Evolutionary conservation across 208 protist species (phyloP).

Genomic region (Trypanosoma conorhini): DNA sequence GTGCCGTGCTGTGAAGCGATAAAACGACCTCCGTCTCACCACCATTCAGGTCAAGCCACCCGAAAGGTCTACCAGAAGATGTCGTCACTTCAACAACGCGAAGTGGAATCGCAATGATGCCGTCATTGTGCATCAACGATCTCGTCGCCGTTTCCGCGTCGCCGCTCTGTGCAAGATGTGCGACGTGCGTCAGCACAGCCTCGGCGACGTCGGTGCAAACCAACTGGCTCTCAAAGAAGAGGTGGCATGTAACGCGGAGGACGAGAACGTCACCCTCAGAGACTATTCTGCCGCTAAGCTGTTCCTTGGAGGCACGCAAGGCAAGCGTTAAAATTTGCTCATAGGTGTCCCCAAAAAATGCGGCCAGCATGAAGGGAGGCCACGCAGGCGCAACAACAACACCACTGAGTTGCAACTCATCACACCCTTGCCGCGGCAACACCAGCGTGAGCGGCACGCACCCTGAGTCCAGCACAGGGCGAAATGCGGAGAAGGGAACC

Average conservation of each 20-base stretch:
- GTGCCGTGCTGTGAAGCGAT: conserved; percentile 32
- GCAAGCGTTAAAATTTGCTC: conserved; percentile 41
- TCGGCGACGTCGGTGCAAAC: conserved; percentile 8
- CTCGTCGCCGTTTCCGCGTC: not conserved
- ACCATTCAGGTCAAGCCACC: conserved; percentile 10
- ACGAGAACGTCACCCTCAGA: conserved; percentile 58
- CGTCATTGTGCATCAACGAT: conserved; percentile 1
- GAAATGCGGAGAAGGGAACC: conserved; percentile 23
- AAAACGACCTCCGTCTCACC: conserved; percentile 34
- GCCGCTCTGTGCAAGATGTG: conserved; percentile 17
- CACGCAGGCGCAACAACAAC: conserved; percentile 39
- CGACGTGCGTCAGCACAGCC: conserved; percentile 25
- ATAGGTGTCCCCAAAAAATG: conserved; percentile 58
- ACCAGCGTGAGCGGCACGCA: not conserved
- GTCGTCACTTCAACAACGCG: conserved; percentile 40
- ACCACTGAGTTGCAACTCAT: conserved; percentile 22
- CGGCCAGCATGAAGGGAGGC: conserved; percentile 47
- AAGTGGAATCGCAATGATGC: conserved; percentile 36
- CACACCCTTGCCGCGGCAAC: not conserved
- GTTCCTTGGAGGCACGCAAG: conserved; percentile 29
- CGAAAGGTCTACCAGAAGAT: conserved; percentile 14
- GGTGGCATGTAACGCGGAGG: conserved; percentile 30
- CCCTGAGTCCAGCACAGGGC: not conserved
- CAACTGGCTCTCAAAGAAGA: conserved; percentile 22
- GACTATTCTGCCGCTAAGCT: conserved; percentile 58